These are phyloP conservation scores for Paramecium octaurelia DNA, from an alignment of 73 alveolate species.

Conservation along the genomic window DNA sequence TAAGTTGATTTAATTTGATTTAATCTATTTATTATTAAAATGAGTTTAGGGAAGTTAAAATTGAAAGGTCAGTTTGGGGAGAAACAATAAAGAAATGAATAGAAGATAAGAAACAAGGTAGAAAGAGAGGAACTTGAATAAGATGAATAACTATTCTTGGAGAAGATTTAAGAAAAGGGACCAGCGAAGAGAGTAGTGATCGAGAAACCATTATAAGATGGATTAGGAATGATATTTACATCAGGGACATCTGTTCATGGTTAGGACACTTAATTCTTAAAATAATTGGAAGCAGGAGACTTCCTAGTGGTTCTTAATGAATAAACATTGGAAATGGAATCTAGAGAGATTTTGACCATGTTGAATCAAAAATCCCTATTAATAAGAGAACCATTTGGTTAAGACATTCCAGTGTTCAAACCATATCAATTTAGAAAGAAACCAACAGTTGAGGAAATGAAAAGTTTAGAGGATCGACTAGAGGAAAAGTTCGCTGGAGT, in stretches of 20 bases:
- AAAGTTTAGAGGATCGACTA: constrained; percentile 46
- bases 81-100: constrained; percentile 43
- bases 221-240: constrained; percentile 49
- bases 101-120: constrained; percentile 10
- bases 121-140: constrained; percentile 34
- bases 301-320: constrained; percentile 36
- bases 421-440: constrained; percentile 40
- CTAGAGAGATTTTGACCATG: constrained; percentile 47
- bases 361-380: constrained; percentile 32
- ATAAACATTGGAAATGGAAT: constrained; percentile 36
- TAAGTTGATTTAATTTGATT: neutral
- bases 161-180: constrained; percentile 40
- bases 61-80: constrained; percentile 46
- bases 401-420: constrained; percentile 37
- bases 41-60: constrained; percentile 39
- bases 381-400: constrained; percentile 42
- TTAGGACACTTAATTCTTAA: constrained; percentile 44
- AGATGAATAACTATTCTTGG: constrained; percentile 46
- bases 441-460: constrained; percentile 51
- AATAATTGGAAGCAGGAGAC: constrained; percentile 51
- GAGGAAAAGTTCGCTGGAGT: constrained; percentile 47
- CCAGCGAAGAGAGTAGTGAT: constrained; percentile 25
- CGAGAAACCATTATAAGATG: constrained; percentile 51
- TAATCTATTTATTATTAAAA: too few species aligned
- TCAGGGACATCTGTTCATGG: constrained; percentile 59